Evolutionary conservation across 108 stramenopile genomes (phyloP).

Genomic region (Cyclotella atomus): DNA sequence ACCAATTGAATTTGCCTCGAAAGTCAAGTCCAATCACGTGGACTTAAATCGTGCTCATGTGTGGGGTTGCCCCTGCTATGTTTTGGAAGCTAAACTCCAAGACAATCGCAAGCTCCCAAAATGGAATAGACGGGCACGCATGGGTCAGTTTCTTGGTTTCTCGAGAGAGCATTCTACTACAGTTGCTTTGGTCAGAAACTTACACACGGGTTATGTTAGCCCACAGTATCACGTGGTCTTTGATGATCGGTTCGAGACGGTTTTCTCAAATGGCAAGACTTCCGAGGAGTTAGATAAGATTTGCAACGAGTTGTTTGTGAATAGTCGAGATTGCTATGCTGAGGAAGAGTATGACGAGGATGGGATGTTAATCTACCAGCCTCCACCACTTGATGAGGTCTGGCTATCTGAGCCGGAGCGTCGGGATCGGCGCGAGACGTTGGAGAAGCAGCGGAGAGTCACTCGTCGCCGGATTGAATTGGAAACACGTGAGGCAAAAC

Average conservation of each 20-base stretch:
- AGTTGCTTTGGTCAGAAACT: constrained; percentile 3
- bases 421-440: too few species aligned
- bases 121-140: constrained; percentile 10
- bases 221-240: constrained; percentile 33
- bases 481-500: too few species aligned
- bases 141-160: constrained; percentile 28
- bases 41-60: constrained; percentile 29
- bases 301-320: not conserved
- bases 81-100: constrained; percentile 25
- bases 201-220: not conserved
- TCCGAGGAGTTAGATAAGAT: not conserved
- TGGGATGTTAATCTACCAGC: constrained; percentile 6
- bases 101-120: constrained; percentile 16
- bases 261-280: constrained; percentile 11
- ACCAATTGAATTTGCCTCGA: constrained; percentile 22
- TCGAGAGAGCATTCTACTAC: constrained; percentile 20
- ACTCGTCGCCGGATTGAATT: too few species aligned
- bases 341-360: constrained; percentile 21
- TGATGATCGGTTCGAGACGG: constrained; percentile 30
- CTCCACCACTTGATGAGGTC: constrained; percentile 24
- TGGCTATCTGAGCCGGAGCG: constrained; percentile 20
- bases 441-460: too few species aligned
- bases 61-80: constrained; percentile 37
- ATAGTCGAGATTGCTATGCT: constrained; percentile 3
- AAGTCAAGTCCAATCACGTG: constrained; percentile 7